A percentile compares a stretch with the other conserved stretches of the same genome.
These are phyloP conservation scores for Meira miltonrushii DNA, from an alignment of 1,284 basidiomycete genomes.

Conservation along the genomic window DNA sequence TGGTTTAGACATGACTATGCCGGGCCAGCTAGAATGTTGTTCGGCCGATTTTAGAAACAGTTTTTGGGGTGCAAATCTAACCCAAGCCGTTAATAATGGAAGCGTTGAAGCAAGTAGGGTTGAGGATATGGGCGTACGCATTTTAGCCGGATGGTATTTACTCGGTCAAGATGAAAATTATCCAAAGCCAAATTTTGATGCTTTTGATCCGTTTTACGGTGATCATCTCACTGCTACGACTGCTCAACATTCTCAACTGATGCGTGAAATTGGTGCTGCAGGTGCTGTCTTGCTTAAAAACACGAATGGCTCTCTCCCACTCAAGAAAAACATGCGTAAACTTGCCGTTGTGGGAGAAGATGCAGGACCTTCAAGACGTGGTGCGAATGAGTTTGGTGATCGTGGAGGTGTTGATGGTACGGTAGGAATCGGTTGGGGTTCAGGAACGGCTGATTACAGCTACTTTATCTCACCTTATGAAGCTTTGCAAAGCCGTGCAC, in stretches of 20 bases:
- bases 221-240: slow-evolving; percentile 65
- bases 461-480: slow-evolving; percentile 59
- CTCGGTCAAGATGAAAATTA: slow-evolving; percentile 22
- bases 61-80: slow-evolving; percentile 63
- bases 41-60: slow-evolving; percentile 20
- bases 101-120: slow-evolving; percentile 62
- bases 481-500: slow-evolving; percentile 63
- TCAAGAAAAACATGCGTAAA: slow-evolving; percentile 24
- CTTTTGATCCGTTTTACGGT: slow-evolving; percentile 51
- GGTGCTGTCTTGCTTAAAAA: slow-evolving; percentile 61
- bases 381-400: slow-evolving; percentile 70
- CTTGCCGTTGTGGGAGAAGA: slow-evolving; percentile 55
- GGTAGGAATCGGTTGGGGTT: slow-evolving; percentile 76
- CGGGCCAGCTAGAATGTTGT: slow-evolving; percentile 34
- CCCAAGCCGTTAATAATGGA: slow-evolving; percentile 64
- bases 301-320: slow-evolving; percentile 25
- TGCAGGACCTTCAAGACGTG: slow-evolving; percentile 64
- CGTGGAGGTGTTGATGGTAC: slow-evolving; percentile 59
- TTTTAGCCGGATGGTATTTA: slow-evolving; percentile 49
- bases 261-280: slow-evolving; percentile 41
- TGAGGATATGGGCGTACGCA: slow-evolving; percentile 55
- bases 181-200: slow-evolving; percentile 36
- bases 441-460: slow-evolving; percentile 58
- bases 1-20: slow-evolving; percentile 64
- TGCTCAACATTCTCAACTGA: slow-evolving; percentile 63